Percentiles rank a stretch among this genome's conserved stretches.
Evolutionary conservation across 2,329 filamentous ascomycete species (phyloP).

Genomic region (Epichloe typhina): DNA sequence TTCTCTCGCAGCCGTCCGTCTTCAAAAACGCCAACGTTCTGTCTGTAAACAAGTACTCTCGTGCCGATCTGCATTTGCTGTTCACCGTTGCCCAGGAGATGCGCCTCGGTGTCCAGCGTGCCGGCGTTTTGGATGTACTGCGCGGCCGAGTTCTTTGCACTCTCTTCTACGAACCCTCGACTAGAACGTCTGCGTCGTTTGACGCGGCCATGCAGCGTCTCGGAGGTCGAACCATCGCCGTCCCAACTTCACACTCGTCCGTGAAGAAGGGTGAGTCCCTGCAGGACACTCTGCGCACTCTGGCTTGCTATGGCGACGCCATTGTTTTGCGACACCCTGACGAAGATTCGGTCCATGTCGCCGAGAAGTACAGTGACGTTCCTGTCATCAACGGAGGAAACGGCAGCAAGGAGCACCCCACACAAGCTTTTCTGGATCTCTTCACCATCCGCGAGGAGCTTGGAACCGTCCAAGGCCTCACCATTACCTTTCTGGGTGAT

Average conservation of each 20-base stretch:
- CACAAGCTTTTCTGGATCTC: slow-evolving; percentile 91
- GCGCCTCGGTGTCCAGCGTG: slow-evolving; percentile 84
- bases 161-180: slow-evolving; percentile 97
- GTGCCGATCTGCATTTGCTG: slow-evolving; percentile 77
- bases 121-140: slow-evolving; percentile 78
- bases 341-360: slow-evolving; percentile 65
- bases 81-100: slow-evolving; percentile 98
- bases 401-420: slow-evolving; percentile 90
- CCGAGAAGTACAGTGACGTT: slow-evolving; percentile 75
- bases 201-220: slow-evolving; percentile 98
- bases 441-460: slow-evolving; percentile 98
- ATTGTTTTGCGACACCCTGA: slow-evolving; percentile 91
- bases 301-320: slow-evolving; percentile 88
- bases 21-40: slow-evolving; percentile 87
- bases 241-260: slow-evolving; percentile 74
- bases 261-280: slow-evolving; percentile 90
- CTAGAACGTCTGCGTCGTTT: slow-evolving; percentile 87
- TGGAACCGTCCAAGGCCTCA: slow-evolving; percentile 87
- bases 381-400: slow-evolving; percentile 97
- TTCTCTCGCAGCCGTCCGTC: slow-evolving; percentile 61
- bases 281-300: slow-evolving; percentile 83
- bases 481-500: slow-evolving; percentile 91
- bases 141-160: slow-evolving; percentile 78
- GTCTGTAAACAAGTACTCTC: slow-evolving; percentile 81
- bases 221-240: slow-evolving; percentile 71